Percentiles rank a stretch among this genome's conserved stretches.
These are phyloP conservation scores for Phytophthora rubi DNA, from an alignment of 352 stramenopile genomes.

Conservation along the genomic window DNA sequence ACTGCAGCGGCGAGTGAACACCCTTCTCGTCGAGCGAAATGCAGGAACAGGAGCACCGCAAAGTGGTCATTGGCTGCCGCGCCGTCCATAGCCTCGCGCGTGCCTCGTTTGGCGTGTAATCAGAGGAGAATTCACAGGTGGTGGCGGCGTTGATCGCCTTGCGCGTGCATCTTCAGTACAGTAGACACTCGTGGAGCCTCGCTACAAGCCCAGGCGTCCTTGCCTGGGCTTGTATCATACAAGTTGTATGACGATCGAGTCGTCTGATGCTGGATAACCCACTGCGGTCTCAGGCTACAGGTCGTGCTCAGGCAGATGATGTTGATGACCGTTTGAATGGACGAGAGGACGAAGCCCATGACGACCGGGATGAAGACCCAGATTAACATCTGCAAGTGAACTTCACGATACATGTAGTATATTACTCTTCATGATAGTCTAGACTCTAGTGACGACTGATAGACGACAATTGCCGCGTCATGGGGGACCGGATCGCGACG, in stretches of 20 bases:
- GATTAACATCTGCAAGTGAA: too few species aligned
- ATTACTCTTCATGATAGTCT: neutral
- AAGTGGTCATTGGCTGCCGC: constrained; percentile 34
- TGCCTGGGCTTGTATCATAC: too few species aligned
- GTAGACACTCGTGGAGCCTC: neutral
- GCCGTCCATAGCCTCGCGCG: constrained; percentile 5
- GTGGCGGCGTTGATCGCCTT: too few species aligned
- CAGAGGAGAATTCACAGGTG: too few species aligned
- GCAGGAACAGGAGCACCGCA: constrained; percentile 36
- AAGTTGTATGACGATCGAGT: too few species aligned
- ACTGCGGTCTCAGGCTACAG: constrained; percentile 11
- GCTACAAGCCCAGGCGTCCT: neutral
- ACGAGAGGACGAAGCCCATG: constrained; percentile 37
- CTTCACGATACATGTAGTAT: too few species aligned
- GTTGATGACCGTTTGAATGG: constrained; percentile 34
- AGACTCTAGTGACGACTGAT: constrained; percentile 1
- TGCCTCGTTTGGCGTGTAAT: too few species aligned
- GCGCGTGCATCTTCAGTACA: too few species aligned
- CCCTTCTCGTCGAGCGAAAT: constrained; percentile 17
- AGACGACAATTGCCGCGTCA: constrained; percentile 3
- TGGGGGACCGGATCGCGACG: constrained; percentile 21
- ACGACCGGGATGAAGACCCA: constrained; percentile 54
- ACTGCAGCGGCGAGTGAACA: constrained; percentile 11
- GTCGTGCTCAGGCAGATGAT: constrained; percentile 30
- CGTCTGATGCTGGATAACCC: constrained; percentile 15